Conservation (phyloP, 768 basidiomycete genomes). For the Amyloporia xantha region DNA sequence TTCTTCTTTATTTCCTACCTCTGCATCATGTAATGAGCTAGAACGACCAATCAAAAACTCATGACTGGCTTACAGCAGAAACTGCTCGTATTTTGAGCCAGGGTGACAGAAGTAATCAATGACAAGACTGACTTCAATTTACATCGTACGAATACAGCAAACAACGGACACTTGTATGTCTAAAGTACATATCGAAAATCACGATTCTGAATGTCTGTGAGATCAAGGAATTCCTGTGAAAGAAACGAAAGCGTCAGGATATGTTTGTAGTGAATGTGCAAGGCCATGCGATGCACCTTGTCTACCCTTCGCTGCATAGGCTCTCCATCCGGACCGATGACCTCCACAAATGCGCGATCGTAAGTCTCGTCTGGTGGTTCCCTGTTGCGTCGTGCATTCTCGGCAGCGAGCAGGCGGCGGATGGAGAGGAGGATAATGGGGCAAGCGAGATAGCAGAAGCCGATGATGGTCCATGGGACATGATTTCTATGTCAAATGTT, state of each 20-base stretch:
- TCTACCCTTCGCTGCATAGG: conserved; percentile 51
- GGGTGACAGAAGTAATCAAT: no score
- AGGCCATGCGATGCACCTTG: conserved; percentile 28
- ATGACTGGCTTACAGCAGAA: no score
- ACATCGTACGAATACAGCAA: no score
- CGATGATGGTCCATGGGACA: conserved; percentile 74
- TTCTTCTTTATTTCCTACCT: not conserved
- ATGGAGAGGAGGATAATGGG: conserved; percentile 44
- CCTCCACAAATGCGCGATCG: conserved; percentile 58
- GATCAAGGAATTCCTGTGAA: conserved; percentile 58
- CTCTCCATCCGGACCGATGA: conserved; percentile 42
- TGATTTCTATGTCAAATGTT: conserved; percentile 41
- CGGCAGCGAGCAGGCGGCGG: conserved; percentile 44
- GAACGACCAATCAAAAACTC: not conserved
- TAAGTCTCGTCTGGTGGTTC: conserved; percentile 47
- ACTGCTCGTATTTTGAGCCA: no score
- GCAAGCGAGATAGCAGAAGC: conserved; percentile 51
- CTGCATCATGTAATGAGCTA: not conserved
- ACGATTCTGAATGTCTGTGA: conserved; percentile 66
- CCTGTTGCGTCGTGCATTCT: conserved; percentile 59
- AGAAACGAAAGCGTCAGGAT: not conserved
- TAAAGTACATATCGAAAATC: conserved; percentile 69
- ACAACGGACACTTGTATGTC: no score
- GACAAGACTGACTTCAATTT: no score
- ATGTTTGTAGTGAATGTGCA: not conserved